A percentile compares a stretch with the other conserved stretches of the same genome.
Evolutionary conservation across 1,139 yeast genomes (phyloP).

Genomic region (Geotrichum siamense): DNA sequence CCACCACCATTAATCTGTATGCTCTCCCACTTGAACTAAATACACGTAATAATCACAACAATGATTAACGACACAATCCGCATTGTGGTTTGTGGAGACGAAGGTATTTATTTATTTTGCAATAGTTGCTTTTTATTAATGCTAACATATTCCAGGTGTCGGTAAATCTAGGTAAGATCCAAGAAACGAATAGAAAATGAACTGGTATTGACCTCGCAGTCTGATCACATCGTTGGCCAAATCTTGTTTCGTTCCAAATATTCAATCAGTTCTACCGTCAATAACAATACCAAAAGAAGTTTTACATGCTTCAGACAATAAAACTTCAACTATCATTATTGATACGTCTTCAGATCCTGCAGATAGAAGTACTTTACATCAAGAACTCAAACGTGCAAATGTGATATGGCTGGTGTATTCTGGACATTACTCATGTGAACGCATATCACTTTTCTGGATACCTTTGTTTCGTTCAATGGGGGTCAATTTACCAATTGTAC

Average conservation of each 20-base stretch:
- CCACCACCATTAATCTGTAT: too few species aligned
- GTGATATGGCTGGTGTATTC: conserved; percentile 90
- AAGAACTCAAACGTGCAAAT: conserved; percentile 76
- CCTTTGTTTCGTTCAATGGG: conserved; percentile 88
- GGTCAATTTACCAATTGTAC: conserved; percentile 78
- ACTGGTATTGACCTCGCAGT: conserved; percentile 33
- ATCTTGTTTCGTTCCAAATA: conserved; percentile 66
- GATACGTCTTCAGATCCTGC: conserved; percentile 62
- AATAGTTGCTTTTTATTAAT: neutral
- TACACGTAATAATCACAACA: too few species aligned
- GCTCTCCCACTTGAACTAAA: too few species aligned
- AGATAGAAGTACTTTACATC: conserved; percentile 53
- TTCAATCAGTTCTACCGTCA: conserved; percentile 74
- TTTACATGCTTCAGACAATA: conserved; percentile 48
- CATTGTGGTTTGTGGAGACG: conserved; percentile 94
- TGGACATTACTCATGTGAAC: conserved; percentile 89
- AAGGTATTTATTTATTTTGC: conserved; percentile 43
- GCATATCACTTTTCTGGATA: conserved; percentile 90
- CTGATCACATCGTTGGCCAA: conserved; percentile 72
- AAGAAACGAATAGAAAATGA: conserved; percentile 19
- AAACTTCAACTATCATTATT: conserved; percentile 61
- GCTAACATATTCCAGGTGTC: conserved; percentile 41
- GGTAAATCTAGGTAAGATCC: conserved; percentile 52
- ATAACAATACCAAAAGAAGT: conserved; percentile 69
- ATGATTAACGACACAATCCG: conserved; percentile 41